Evolutionary conservation across 768 basidiomycete genomes (phyloP), one percentile per base, ranked within the genome.

Genomic region (Asterophora parasitica): DNA sequence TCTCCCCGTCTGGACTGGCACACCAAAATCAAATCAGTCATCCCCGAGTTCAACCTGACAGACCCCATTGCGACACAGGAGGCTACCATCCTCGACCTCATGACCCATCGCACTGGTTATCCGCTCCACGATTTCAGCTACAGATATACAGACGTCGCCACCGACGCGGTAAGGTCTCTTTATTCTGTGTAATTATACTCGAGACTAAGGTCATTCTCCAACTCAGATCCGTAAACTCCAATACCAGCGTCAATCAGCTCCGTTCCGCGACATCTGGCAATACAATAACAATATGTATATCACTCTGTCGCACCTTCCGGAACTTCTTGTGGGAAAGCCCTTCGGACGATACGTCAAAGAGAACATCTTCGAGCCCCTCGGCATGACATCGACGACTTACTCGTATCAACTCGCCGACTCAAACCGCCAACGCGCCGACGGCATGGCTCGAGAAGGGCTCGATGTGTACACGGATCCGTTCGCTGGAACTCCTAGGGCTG

Each of bases 331-430:
- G 57, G 8, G 58, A 58, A 19, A 53, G 0, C 52, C 60, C 5
- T 58, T 65, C 33, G 56, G 61, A 7, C 54, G 55, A 19, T 68
- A 63, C 55, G 65, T 66, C 30, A 59, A 62, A 38, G 51, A 65
- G 17, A 52, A 63, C 37, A 65, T 68, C 26, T 57, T 68, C n/a
- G 58, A 59, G 5, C 59, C 58, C 7, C 57, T 67, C 1, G 63
- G 63, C 4, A 46, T 68, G 50, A 54, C 50, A 1, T 55, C 59
- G 7, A 61, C 66, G 7, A 68, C 65, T 1, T 68, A 62, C 31
- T 66, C 65, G 2, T 63, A 56, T 20, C 48, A 56, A 3, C 40
- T 49, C 3, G 66, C 66, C 58, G 60, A 27, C 58, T 48, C 8
- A 60, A 31, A 31, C 8, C 4, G 62, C 1, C 54, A 58, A 5